These are phyloP conservation scores for Penicillium canescens DNA, from an alignment of 495 filamentous ascomycete species.

Conservation along the genomic window DNA sequence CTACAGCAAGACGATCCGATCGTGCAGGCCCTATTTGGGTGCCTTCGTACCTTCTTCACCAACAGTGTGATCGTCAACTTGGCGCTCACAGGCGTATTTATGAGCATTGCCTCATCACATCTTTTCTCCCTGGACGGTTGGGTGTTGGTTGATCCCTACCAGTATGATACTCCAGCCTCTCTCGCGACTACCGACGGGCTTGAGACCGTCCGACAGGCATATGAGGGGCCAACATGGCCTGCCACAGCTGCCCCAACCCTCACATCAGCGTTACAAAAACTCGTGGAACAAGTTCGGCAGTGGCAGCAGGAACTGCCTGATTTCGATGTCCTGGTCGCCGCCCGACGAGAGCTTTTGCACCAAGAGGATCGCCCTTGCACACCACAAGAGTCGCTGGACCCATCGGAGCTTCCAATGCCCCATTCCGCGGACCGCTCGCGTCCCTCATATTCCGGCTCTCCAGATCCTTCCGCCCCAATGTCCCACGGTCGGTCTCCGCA, in stretches of 20 bases:
- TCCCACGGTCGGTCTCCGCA: constrained; percentile 25
- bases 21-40: constrained; percentile 64
- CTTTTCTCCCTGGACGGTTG: constrained; percentile 83
- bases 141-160: constrained; percentile 73
- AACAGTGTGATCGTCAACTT: constrained; percentile 92
- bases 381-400: constrained; percentile 18
- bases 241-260: constrained; percentile 37
- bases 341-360: constrained; percentile 57
- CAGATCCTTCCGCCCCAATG: constrained; percentile 46
- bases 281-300: constrained; percentile 63
- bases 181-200: constrained; percentile 15
- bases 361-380: constrained; percentile 27
- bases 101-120: constrained; percentile 80
- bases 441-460: constrained; percentile 59
- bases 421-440: constrained; percentile 34
- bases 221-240: constrained; percentile 41
- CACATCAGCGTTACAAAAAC: constrained; percentile 40
- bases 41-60: constrained; percentile 77
- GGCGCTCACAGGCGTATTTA: constrained; percentile 76
- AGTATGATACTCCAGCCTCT: constrained; percentile 26
- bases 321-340: constrained; percentile 74
- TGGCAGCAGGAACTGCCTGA: constrained; percentile 71
- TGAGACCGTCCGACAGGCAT: constrained; percentile 29
- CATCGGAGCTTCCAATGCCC: constrained; percentile 21
- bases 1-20: constrained; percentile 74